Evolutionary conservation across 805 yeast genomes (phyloP), one percentile per base, ranked within the genome.

Genomic region (Nakazawaea wickerhamii): DNA sequence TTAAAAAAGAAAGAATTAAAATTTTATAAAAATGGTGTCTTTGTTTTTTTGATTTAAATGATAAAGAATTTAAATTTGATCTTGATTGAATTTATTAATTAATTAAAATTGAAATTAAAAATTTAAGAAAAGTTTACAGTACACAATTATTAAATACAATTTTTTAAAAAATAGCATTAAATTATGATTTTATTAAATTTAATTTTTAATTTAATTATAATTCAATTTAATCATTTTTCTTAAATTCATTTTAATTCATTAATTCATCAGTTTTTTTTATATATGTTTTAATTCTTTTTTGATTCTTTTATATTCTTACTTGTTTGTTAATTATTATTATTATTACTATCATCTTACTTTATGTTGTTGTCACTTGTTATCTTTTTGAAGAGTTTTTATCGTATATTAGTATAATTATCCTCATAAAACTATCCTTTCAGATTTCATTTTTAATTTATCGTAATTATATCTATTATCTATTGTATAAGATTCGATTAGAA

Each of bases 361-460:
- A 18, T 19, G 35, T 31, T 31, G 35, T 31, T 31, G 22, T 31
- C 35, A 31, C 35, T 31, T 31, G 35, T 17, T 31, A 17, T 31
- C n/a, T 31, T 19, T 18, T 31, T 20, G n/a, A 18, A 18, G 28
- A n/a, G n/a, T 25, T n/a, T 25, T 25, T 25, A 11, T 25, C 28
- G n/a, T 25, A 25, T 25, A 25, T 25, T 25, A 25, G n/a, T 25
- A 25, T n/a, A 11, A 25, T n/a, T 25, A n/a, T n/a, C n/a, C n/a
- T n/a, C n/a, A n/a, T n/a, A n/a, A n/a, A n/a, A n/a, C n/a, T n/a
- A n/a, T n/a, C n/a, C n/a, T n/a, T n/a, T n/a, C n/a, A n/a, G n/a
- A n/a, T n/a, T n/a, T n/a, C n/a, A n/a, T n/a, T n/a, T n/a, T n/a
- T n/a, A n/a, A n/a, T n/a, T n/a, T n/a, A n/a, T n/a, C n/a, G n/a